A percentile compares a stretch with the other conserved stretches of the same genome.
Conservation (phyloP, 2,329 filamentous ascomycete genomes). For the Botryotinia globosa region DNA sequence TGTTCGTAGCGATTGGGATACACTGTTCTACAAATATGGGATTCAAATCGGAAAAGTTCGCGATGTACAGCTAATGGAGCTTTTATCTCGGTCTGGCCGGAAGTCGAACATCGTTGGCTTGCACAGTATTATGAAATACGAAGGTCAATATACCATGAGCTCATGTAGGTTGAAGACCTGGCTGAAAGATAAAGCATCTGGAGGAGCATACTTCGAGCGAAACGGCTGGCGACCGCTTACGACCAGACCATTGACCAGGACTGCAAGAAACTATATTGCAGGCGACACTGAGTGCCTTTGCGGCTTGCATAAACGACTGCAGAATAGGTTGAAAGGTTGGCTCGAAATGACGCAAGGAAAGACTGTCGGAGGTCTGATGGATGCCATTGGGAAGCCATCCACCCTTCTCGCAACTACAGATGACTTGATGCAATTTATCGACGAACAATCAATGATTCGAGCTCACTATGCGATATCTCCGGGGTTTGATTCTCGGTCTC, state of each 20-base stretch:
- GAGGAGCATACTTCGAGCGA: background rate
- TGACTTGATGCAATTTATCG: slow-evolving; percentile 4
- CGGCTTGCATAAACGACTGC: background rate
- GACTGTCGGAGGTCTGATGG: background rate
- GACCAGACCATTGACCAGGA: background rate
- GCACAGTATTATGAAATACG: background rate
- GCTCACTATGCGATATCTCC: background rate
- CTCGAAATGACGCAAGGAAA: background rate
- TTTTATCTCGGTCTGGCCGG: background rate
- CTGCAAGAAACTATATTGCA: background rate
- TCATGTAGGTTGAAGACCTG: background rate
- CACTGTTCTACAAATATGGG: background rate
- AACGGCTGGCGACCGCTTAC: background rate
- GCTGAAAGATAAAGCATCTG: background rate
- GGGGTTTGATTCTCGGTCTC: background rate
- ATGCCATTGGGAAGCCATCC: background rate
- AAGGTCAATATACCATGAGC: background rate
- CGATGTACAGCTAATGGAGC: background rate
- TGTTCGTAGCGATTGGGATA: slow-evolving; percentile 7
- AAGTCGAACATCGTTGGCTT: background rate
- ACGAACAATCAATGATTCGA: background rate
- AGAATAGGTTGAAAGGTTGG: background rate
- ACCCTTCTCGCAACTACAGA: background rate
- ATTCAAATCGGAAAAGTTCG: background rate
- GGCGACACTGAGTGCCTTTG: background rate